phyloP scores from a whole-genome alignment of 345 rosid species.

The Hibiscus trionum region DNA sequence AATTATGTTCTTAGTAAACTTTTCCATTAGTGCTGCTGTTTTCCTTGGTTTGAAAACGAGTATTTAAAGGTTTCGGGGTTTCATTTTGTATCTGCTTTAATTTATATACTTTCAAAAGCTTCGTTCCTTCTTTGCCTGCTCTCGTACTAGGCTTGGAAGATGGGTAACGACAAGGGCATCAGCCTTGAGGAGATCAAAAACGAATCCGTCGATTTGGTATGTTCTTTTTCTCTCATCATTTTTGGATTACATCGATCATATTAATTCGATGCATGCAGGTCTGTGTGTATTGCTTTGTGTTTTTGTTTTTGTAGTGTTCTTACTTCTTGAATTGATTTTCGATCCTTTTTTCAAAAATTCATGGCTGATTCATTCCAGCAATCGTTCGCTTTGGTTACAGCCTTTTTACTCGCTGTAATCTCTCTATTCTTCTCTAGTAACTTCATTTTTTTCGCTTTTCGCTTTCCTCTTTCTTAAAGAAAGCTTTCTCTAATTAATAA shows the following conservation, averaged over 20 bases:
- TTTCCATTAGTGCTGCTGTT: background rate
- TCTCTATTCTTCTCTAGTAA: background rate
- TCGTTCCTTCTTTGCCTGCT: background rate
- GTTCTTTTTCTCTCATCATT: no score
- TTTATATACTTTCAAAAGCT: background rate
- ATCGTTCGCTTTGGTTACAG: background rate
- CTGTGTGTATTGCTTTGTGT: background rate
- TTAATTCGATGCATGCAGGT: no score
- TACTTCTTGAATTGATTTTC: background rate
- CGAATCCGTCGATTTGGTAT: no score
- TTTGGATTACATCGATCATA: no score
- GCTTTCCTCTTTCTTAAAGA: no score
- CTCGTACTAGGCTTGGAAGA: background rate
- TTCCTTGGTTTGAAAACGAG: background rate
- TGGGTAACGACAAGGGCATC: no score
- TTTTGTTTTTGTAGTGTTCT: background rate
- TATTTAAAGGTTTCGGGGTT: background rate
- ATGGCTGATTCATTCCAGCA: background rate
- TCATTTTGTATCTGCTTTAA: background rate
- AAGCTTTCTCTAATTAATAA: background rate
- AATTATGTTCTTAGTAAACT: background rate
- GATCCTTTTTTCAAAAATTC: background rate
- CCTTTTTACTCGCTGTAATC: background rate
- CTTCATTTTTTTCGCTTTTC: no score
- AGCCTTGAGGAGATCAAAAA: no score